phyloP scores from a whole-genome alignment of 768 basidiomycete species.

The Russula olivacea region DNA sequence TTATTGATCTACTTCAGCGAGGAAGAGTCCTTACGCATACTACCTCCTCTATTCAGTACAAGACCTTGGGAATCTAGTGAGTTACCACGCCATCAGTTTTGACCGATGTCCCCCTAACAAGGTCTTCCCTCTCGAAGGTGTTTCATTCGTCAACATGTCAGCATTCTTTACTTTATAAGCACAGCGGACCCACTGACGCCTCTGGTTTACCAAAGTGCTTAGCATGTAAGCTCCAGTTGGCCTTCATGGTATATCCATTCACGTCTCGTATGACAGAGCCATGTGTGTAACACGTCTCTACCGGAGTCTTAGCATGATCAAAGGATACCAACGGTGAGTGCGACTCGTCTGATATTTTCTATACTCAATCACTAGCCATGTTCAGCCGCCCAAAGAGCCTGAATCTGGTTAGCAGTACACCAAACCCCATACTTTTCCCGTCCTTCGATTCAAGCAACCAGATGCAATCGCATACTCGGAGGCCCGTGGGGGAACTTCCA shows the following conservation, averaged over 20 bases:
- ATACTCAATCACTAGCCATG: not conserved
- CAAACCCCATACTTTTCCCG: not conserved
- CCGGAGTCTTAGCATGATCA: constrained; percentile 1
- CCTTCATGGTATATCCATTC: not conserved
- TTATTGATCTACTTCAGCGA: not conserved
- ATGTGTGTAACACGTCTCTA: constrained; percentile 20
- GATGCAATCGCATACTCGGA: not conserved
- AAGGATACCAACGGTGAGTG: not conserved
- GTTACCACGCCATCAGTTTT: not conserved
- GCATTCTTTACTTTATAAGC: not conserved
- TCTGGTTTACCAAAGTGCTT: constrained; percentile 1
- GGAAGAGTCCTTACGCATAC: not conserved
- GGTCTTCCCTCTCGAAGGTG: not conserved
- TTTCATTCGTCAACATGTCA: constrained; percentile 13
- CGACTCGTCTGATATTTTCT: not conserved
- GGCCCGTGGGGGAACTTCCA: too few relatives aligned
- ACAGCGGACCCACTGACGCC: not conserved
- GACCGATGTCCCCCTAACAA: not conserved
- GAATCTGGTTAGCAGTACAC: not conserved
- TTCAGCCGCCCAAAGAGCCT: not conserved
- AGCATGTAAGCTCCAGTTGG: constrained; percentile 4
- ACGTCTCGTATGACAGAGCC: constrained; percentile 1
- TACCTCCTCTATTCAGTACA: not conserved
- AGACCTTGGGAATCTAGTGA: constrained; percentile 9
- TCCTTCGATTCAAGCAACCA: not conserved